These are phyloP conservation scores for Balakata baccata DNA, from an alignment of 345 rosid species.

Conservation along the genomic window DNA sequence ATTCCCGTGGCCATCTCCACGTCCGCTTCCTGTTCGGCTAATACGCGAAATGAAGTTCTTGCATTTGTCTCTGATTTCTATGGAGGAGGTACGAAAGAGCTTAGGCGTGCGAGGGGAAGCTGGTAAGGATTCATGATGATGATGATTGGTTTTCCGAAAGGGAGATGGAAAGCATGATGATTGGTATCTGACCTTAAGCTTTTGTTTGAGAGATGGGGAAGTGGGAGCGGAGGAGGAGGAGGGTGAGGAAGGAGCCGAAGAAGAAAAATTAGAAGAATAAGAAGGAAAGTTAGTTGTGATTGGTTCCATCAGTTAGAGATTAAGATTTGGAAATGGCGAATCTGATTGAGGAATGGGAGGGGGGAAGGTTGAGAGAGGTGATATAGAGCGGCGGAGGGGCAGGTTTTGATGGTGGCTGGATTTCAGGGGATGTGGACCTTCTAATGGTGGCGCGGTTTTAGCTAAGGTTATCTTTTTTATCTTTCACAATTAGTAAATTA, in stretches of 20 bases:
- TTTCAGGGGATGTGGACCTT: too few relatives aligned
- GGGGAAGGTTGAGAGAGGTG: too few relatives aligned
- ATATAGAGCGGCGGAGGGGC: too few relatives aligned
- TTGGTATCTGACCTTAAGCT: slow-evolving; percentile 18
- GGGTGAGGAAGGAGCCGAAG: not conserved
- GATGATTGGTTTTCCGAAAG: slow-evolving; percentile 7
- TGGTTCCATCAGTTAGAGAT: not conserved
- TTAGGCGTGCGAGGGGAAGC: not conserved
- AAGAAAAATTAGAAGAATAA: too few relatives aligned
- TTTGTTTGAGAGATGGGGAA: slow-evolving; percentile 25
- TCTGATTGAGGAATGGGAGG: not conserved
- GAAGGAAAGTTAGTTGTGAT: not conserved
- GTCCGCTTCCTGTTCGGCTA: slow-evolving; percentile 4
- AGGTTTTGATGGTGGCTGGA: too few relatives aligned
- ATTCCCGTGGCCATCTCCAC: not conserved
- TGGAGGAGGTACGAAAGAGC: slow-evolving; percentile 17
- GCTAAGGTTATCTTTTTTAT: too few relatives aligned
- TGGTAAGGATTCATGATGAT: not conserved
- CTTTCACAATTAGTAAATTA: too few relatives aligned
- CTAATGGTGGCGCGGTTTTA: too few relatives aligned
- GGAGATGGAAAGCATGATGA: slow-evolving; percentile 27
- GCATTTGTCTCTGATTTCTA: slow-evolving; percentile 26
- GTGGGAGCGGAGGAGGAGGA: slow-evolving; percentile 11
- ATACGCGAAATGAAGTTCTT: slow-evolving; percentile 23
- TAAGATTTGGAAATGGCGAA: not conserved